Conservation (phyloP, 2,329 filamentous ascomycete genomes). For the Colletotrichum musae region DNA sequence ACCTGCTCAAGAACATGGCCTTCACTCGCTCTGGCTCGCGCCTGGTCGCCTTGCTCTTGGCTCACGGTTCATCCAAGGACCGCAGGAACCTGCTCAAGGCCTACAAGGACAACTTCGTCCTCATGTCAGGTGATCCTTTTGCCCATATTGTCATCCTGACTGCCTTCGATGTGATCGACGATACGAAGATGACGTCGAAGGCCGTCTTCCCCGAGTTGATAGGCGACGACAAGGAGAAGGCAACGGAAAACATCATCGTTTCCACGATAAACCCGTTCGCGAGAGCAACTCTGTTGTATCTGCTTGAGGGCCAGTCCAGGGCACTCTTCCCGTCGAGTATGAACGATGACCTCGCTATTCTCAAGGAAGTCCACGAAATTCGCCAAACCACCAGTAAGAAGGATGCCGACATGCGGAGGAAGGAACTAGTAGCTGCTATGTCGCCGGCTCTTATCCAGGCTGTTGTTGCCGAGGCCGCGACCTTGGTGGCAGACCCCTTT, state of each 20-base stretch:
- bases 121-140: slow-evolving; percentile 85
- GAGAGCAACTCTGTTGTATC: slow-evolving; percentile 81
- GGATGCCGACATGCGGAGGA: slow-evolving; percentile 80
- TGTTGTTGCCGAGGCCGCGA: slow-evolving; percentile 76
- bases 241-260: slow-evolving; percentile 75
- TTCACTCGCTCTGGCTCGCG: slow-evolving; percentile 93
- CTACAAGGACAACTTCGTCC: slow-evolving; percentile 90
- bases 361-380: slow-evolving; percentile 84
- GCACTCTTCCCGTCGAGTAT: slow-evolving; percentile 74
- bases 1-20: slow-evolving; percentile 93
- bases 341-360: slow-evolving; percentile 76
- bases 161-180: slow-evolving; percentile 92
- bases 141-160: slow-evolving; percentile 87
- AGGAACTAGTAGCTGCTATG: slow-evolving; percentile 81
- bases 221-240: slow-evolving; percentile 76
- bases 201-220: slow-evolving; percentile 89
- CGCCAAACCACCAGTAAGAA: slow-evolving; percentile 93
- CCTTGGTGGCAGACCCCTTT: slow-evolving; percentile 81
- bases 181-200: slow-evolving; percentile 90
- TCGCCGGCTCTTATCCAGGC: slow-evolving; percentile 83
- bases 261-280: slow-evolving; percentile 77
- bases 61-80: slow-evolving; percentile 91
- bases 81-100: slow-evolving; percentile 89
- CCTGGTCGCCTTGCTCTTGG: slow-evolving; percentile 85
- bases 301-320: slow-evolving; percentile 78